These are phyloP conservation scores for Clavispora santaluciae DNA, from an alignment of 805 yeast genomes.

Conservation along the genomic window DNA sequence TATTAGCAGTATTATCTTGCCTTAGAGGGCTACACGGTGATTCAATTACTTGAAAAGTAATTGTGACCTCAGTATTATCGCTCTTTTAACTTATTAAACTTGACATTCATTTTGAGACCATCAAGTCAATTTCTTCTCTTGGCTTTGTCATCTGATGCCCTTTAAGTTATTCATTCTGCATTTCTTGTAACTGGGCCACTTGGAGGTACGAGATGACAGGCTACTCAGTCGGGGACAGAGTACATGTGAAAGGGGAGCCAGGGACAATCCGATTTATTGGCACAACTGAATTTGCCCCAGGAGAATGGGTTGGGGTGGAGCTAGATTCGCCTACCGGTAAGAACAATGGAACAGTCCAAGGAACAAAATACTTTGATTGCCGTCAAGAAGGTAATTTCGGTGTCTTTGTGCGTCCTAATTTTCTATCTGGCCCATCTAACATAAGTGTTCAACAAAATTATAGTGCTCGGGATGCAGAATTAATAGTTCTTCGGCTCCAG, in stretches of 20 bases:
- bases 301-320: slow-evolving; percentile 50
- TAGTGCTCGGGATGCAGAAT: slow-evolving; percentile 5
- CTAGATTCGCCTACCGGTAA: slow-evolving; percentile 38
- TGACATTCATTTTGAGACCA: too few relatives aligned
- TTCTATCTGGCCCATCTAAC: slow-evolving; percentile 4
- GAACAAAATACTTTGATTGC: slow-evolving; percentile 40
- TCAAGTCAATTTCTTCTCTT: too few relatives aligned
- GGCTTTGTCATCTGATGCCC: neutral
- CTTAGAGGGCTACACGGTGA: neutral
- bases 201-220: neutral
- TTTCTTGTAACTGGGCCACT: neutral
- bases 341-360: slow-evolving; percentile 47
- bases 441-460: neutral
- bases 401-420: slow-evolving; percentile 43
- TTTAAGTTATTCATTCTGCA: neutral
- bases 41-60: neutral
- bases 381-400: slow-evolving; percentile 33
- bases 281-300: slow-evolving; percentile 52
- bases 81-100: too few relatives aligned
- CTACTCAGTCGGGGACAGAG: slow-evolving; percentile 23
- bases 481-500: slow-evolving; percentile 42
- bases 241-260: slow-evolving; percentile 30
- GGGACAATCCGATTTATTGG: slow-evolving; percentile 54
- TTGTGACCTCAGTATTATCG: too few relatives aligned
- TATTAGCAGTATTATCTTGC: neutral